Conservation (phyloP, 2,329 filamentous ascomycete species). For the Penicillium sp. region DNA sequence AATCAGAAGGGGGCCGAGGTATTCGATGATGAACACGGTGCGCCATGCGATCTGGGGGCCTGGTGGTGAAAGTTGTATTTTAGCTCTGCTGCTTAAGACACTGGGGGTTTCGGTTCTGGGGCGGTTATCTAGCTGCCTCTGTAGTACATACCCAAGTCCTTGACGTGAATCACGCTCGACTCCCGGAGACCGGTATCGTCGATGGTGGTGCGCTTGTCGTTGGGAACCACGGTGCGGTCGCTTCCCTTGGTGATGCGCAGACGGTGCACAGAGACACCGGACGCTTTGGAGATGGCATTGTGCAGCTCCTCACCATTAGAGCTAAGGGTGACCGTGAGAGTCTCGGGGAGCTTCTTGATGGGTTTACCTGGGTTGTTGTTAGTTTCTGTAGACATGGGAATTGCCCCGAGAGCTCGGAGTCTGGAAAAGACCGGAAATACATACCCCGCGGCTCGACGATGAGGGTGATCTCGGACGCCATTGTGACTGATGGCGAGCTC, state of each 20-base stretch:
- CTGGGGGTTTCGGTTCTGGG: not conserved
- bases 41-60: conserved; percentile 87
- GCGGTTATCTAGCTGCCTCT: not conserved
- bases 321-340: conserved; percentile 49
- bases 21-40: conserved; percentile 92
- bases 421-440: conserved; percentile 9
- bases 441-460: conserved; percentile 42
- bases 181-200: conserved; percentile 54
- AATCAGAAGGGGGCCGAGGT: conserved; percentile 83
- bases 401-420: not conserved
- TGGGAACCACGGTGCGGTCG: conserved; percentile 55
- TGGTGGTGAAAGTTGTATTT: conserved; percentile 36
- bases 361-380: conserved; percentile 50
- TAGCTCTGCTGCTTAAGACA: conserved; percentile 10
- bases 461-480: conserved; percentile 39
- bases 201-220: conserved; percentile 48
- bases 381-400: not conserved
- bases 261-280: conserved; percentile 54
- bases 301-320: conserved; percentile 55
- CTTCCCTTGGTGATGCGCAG: conserved; percentile 61
- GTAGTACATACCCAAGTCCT: conserved; percentile 71
- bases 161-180: conserved; percentile 68
- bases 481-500: conserved; percentile 14
- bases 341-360: conserved; percentile 56
- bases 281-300: conserved; percentile 50